Evolutionary conservation across 345 rosid species (phyloP).

Genomic region (Hypericum androsaemum): DNA sequence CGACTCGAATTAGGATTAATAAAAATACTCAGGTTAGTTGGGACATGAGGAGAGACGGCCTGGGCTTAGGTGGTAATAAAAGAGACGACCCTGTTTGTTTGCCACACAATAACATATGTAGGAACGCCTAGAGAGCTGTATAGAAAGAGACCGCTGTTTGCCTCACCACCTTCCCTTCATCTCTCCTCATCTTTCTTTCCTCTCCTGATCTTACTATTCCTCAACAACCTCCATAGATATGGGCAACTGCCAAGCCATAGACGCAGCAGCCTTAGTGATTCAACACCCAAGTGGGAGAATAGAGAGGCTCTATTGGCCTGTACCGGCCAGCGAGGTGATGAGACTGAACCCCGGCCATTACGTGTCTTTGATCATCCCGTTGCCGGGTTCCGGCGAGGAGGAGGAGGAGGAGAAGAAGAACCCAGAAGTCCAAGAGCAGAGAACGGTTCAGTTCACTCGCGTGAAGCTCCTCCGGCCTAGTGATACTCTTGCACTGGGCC

Average conservation of each 20-base stretch:
- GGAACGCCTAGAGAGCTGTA: conserved; percentile 37
- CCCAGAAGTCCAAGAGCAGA: conserved; percentile 7
- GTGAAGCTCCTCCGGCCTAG: conserved; percentile 84
- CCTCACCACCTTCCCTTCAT: conserved; percentile 19
- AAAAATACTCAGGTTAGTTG: conserved; percentile 18
- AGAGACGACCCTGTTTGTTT: conserved; percentile 4
- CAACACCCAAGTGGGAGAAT: conserved; percentile 80
- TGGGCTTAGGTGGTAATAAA: conserved; percentile 4
- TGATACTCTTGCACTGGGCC: conserved; percentile 80
- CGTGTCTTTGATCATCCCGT: conserved; percentile 84
- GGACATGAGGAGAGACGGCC: conserved; percentile 18
- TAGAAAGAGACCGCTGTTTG: conserved; percentile 44
- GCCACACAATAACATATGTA: conserved; percentile 7
- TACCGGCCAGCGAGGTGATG: conserved; percentile 71
- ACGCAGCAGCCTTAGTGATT: conserved; percentile 86
- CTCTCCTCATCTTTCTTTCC: conserved; percentile 2
- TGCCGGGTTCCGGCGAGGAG: conserved; percentile 32
- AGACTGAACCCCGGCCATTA: conserved; percentile 79
- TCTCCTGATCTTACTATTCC: background rate
- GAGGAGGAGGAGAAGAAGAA: conserved; percentile 10
- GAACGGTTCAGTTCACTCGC: conserved; percentile 53
- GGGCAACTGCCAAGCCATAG: conserved; percentile 97
- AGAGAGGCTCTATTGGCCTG: conserved; percentile 69
- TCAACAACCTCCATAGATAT: conserved; percentile 19
- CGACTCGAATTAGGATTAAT: too few species aligned